These are phyloP conservation scores for Botryotinia convoluta DNA, from an alignment of 2,329 filamentous ascomycete genomes.

Conservation along the genomic window DNA sequence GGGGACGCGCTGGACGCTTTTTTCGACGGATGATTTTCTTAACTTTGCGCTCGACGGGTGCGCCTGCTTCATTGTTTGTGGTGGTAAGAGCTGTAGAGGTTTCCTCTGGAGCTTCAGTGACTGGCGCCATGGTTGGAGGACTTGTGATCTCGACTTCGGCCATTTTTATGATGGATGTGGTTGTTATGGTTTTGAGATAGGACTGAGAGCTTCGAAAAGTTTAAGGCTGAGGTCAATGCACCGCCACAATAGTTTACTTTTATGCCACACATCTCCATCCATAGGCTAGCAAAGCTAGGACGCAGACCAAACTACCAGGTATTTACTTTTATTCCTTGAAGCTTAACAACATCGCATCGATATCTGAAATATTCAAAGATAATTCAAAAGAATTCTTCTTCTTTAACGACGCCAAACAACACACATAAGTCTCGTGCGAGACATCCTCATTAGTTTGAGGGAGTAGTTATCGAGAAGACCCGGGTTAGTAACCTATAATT, in stretches of 20 bases:
- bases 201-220: conserved; percentile 11
- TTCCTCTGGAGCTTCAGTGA: conserved; percentile 23
- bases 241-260: background rate
- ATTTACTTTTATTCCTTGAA: background rate
- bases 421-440: background rate
- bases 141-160: conserved; percentile 32
- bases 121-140: conserved; percentile 27
- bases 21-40: conserved; percentile 94
- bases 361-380: background rate
- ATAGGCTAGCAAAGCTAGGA: background rate
- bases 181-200: conserved; percentile 15
- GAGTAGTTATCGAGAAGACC: too few species aligned
- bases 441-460: background rate
- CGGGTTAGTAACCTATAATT: background rate
- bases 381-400: too few species aligned
- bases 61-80: conserved; percentile 33
- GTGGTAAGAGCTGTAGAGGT: conserved; percentile 32
- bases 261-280: background rate
- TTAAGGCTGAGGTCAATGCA: conserved; percentile 21
- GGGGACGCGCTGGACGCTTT: conserved; percentile 81
- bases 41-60: conserved; percentile 52
- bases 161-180: conserved; percentile 25
- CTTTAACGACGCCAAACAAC: background rate
- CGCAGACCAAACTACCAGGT: too few species aligned
- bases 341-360: background rate